Evolutionary conservation across 164 flowering plant species (phyloP), one percentile per base, ranked within the genome.

Genomic region (Echeveria elegans): DNA sequence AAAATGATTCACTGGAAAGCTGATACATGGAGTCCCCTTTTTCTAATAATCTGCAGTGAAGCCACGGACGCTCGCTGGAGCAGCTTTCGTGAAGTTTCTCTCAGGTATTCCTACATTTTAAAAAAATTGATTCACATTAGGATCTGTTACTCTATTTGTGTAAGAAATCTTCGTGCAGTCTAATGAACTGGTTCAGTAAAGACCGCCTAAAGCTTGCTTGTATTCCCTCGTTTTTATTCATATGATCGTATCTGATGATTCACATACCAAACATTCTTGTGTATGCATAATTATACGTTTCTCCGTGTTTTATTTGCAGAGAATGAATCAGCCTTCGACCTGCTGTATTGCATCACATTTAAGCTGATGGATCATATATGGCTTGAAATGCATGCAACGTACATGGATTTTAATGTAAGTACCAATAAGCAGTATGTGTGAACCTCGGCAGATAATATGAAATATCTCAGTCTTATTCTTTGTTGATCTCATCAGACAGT

Each of bases 361-460:
- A 87, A 88, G 77, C 75, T 91, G 69, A 85, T 91, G 90, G 97
- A 91, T 73, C 81, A 85, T 66, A 79, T 78, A 71, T 91, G 97
- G 97, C 97, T 91, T 69, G 70, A 79, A 48, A 91, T 88, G 96
- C 89, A 72, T 52, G 97, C 97, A 15, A 85, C 97, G 10, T 91
- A 91, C 73, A 88, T 91, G 97, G 97, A 91, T 73, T 91, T 91
- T 77, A 91, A 91, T 76, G 96, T 91, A 82, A 38, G 85, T 72
- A 11, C 31, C 30, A 26, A 8, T 7, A 26, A 53, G 16, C 31
- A 9, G 60, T 26, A 23, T 26, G 2, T 26, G 31, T 53, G 31
- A 24, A 24, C 30, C 16, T 26, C 15, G 10, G 6, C 9, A 31
- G 16, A 53, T 53, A 21, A 52, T 52, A 52, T 52, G 59, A 52